These are phyloP conservation scores for Rhazya stricta DNA, from an alignment of 257 asterid species.

Conservation along the genomic window DNA sequence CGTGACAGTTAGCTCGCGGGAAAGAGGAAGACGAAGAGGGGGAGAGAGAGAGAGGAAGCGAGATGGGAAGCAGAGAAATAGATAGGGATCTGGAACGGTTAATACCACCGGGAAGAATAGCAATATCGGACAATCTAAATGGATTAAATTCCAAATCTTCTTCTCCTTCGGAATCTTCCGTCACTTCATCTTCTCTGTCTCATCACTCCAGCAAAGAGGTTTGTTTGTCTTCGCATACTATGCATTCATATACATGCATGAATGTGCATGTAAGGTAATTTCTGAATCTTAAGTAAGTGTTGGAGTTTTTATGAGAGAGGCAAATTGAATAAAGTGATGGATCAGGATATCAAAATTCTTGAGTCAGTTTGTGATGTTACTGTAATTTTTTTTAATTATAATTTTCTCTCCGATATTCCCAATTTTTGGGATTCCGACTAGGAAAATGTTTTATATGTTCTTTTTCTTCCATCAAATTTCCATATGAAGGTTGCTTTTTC, in stretches of 20 bases:
- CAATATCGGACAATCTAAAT: constrained; percentile 20
- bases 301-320: neutral
- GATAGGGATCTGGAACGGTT: constrained; percentile 64
- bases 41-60: neutral
- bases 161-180: constrained; percentile 40
- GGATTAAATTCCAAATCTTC: constrained; percentile 39
- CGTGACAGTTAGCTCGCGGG: constrained; percentile 6
- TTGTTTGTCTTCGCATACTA: neutral
- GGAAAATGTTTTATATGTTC: neutral
- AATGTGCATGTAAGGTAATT: too few relatives aligned
- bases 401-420: neutral
- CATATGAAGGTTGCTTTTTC: neutral
- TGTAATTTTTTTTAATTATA: neutral
- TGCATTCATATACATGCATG: neutral
- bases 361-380: neutral
- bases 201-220: constrained; percentile 55
- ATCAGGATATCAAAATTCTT: neutral
- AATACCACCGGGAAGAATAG: constrained; percentile 34
- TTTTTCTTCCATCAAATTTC: neutral
- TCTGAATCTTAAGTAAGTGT: neutral
- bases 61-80: constrained; percentile 34
- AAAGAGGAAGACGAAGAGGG: neutral
- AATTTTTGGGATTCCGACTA: neutral
- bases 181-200: constrained; percentile 27
- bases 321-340: neutral